Percentiles rank a stretch among this genome's conserved stretches.
Evolutionary conservation across 345 rosid species (phyloP).

Genomic region (Corymbia maculata): DNA sequence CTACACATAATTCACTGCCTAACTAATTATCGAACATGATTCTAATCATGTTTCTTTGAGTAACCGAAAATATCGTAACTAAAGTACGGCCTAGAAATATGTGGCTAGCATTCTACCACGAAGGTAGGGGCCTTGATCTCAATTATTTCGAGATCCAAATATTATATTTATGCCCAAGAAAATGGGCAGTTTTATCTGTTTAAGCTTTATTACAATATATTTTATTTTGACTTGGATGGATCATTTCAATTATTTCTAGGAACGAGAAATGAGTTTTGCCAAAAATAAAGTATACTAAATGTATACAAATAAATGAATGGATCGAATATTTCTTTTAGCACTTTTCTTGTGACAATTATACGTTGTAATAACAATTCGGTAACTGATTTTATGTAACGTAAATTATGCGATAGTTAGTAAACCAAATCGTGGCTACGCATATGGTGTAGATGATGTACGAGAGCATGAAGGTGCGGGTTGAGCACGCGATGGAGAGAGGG

Average conservation of each 20-base stretch:
- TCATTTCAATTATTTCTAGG: background rate
- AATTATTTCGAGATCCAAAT: background rate
- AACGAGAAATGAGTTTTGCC: background rate
- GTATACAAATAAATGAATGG: background rate
- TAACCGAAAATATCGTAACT: background rate
- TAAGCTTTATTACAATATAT: background rate
- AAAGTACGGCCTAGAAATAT: background rate
- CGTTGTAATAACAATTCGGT: background rate
- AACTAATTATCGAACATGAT: background rate
- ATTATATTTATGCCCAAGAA: background rate
- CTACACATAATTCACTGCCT: background rate
- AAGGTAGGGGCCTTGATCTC: background rate
- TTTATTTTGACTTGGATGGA: background rate
- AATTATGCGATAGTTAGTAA: background rate
- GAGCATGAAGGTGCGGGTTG: conserved; percentile 40
- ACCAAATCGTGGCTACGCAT: background rate
- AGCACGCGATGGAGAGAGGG: conserved; percentile 31
- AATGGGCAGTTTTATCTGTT: background rate
- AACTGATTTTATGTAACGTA: background rate
- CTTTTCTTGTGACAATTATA: background rate
- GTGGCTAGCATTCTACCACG: background rate
- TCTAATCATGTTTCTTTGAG: background rate
- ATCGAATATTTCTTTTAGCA: background rate
- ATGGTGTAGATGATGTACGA: conserved; percentile 40
- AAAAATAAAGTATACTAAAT: background rate